Conservation (phyloP, 1,284 basidiomycete genomes). For the Vanrija pseudolonga region DNA sequence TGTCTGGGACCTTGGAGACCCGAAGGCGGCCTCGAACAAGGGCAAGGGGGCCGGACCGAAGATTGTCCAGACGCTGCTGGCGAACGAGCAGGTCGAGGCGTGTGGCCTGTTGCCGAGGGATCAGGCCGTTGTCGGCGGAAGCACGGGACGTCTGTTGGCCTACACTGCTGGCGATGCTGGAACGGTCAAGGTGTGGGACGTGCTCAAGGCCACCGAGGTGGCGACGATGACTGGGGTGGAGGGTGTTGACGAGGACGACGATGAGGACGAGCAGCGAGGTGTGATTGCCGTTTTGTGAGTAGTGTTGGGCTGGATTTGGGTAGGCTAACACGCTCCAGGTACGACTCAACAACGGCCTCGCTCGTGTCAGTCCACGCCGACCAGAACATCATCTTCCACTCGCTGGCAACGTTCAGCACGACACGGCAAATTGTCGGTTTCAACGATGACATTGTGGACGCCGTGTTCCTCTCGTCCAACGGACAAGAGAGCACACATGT, state of each 20-base stretch:
- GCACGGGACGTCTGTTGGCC: slow-evolving; percentile 55
- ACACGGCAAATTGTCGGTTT: slow-evolving; percentile 91
- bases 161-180: slow-evolving; percentile 90
- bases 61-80: slow-evolving; percentile 77
- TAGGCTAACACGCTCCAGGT: slow-evolving; percentile 53
- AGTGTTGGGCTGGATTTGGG: not conserved
- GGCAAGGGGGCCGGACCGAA: slow-evolving; percentile 56
- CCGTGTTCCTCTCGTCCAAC: slow-evolving; percentile 60
- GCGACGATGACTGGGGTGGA: slow-evolving; percentile 55
- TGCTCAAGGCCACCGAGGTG: slow-evolving; percentile 60
- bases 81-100: slow-evolving; percentile 81
- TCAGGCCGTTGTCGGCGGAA: slow-evolving; percentile 47
- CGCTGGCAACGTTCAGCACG: slow-evolving; percentile 60
- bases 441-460: slow-evolving; percentile 97
- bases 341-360: slow-evolving; percentile 60
- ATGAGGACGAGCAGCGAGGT: slow-evolving; percentile 64
- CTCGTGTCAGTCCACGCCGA: slow-evolving; percentile 92
- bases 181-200: slow-evolving; percentile 76
- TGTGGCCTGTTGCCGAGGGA: slow-evolving; percentile 58
- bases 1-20: slow-evolving; percentile 68
- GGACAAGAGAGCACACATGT: slow-evolving; percentile 56
- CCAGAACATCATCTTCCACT: slow-evolving; percentile 91
- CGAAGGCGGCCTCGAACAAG: slow-evolving; percentile 34
- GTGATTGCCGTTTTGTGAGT: slow-evolving; percentile 32
- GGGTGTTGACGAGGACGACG: slow-evolving; percentile 55